Evolutionary conservation across 352 stramenopile genomes (phyloP), one percentile per base, ranked within the genome.

Genomic region (Globisporangium barbulae): DNA sequence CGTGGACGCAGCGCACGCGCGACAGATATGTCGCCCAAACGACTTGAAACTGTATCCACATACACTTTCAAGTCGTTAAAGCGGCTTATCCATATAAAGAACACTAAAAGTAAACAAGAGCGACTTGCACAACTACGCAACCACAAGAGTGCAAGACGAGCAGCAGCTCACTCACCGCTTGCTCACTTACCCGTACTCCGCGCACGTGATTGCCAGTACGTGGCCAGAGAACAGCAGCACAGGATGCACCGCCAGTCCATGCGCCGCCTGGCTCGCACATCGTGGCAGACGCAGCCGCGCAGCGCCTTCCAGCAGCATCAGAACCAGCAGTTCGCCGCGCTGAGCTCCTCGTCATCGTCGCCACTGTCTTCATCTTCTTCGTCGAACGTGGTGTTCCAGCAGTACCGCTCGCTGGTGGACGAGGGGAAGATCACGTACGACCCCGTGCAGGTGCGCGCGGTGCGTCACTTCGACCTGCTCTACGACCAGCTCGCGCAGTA

Each of bases 361-460:
- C 13, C 57, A 4, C 21, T 28, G 10, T 62, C 57, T 5, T n/a
- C 57, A 4, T 31, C 50, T 42, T 17, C 50, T 21, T 52, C 50
- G 25, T 44, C 50, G 12, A 25, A 60, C 21, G 60, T 44, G 13
- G 60, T 65, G 19, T 65, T 65, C 60, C 60, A 65, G 60, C 49
- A 60, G 37, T 92, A 92, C 73, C 85, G 87, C 68, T 65, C 79
- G 57, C 79, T 63, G 7, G 81, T 79, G n/a, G 70, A 86, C 59
- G 64, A 33, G 21, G 81, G 76, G 10, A 59, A 68, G 25, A 80
- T 92, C 62, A 90, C 79, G 67, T 90, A 87, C 68, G 81, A 92
- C 65, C 73, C 81, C 0, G 70, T 92, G 5, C 83, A 92, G 52
- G 70, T 88, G 59, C 81, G 80, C 15, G 79, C 81, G 2, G 78